A percentile compares a stretch with the other conserved stretches of the same genome.
Evolutionary conservation across 2,329 filamentous ascomycete genomes (phyloP).

Genomic region (Aspergillus ruber): DNA sequence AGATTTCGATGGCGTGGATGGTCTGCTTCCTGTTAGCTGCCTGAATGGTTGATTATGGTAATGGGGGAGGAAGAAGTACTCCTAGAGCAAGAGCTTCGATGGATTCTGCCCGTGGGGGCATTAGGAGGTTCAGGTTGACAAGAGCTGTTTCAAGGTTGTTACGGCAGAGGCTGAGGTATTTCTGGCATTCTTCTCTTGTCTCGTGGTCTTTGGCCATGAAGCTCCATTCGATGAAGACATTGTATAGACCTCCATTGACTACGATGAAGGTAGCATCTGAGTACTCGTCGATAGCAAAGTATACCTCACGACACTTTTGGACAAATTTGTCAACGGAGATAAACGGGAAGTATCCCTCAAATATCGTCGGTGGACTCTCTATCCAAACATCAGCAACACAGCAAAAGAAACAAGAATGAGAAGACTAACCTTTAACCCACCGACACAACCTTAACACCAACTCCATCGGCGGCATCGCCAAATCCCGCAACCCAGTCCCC

Average conservation of each 20-base stretch:
- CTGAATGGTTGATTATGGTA: no score
- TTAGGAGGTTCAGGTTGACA: slow-evolving; percentile 48
- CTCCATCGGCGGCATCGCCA: slow-evolving; percentile 32
- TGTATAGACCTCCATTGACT: slow-evolving; percentile 33
- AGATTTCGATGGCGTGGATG: slow-evolving; percentile 57
- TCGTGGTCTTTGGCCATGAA: slow-evolving; percentile 13
- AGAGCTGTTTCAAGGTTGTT: slow-evolving; percentile 42
- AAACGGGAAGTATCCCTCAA: slow-evolving; percentile 27
- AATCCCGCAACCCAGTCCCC: slow-evolving; percentile 23
- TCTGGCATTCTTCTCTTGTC: slow-evolving; percentile 19
- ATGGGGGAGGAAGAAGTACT: slow-evolving; percentile 34
- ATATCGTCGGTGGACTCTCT: slow-evolving; percentile 17
- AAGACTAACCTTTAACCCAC: slow-evolving; percentile 25
- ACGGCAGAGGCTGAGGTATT: slow-evolving; percentile 32
- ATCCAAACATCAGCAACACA: background rate
- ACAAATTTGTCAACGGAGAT: slow-evolving; percentile 28
- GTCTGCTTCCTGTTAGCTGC: slow-evolving; percentile 38
- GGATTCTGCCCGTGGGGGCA: slow-evolving; percentile 51
- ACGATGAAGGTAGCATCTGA: slow-evolving; percentile 35
- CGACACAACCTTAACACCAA: slow-evolving; percentile 28
- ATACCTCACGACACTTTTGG: slow-evolving; percentile 36
- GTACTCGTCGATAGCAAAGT: slow-evolving; percentile 39
- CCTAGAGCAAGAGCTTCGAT: slow-evolving; percentile 55
- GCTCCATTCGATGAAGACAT: slow-evolving; percentile 30
- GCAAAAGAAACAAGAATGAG: background rate